phyloP scores from a whole-genome alignment of 73 alveolate genomes.

The Paramecium primaurelia region DNA sequence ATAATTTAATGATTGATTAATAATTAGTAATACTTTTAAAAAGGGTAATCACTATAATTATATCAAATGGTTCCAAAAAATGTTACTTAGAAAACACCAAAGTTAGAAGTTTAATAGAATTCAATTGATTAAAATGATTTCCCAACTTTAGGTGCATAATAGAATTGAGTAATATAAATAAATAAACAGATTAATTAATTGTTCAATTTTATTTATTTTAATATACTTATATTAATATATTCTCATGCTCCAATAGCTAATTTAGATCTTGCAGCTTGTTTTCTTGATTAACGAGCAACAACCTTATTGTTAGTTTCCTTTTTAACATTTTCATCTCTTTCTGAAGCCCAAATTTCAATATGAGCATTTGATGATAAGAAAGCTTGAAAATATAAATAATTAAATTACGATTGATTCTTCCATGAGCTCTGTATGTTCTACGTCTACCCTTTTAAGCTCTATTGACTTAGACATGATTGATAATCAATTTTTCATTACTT shows the following conservation, averaged over 20 bases:
- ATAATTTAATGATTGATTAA: background rate
- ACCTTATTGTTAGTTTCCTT: slow-evolving; percentile 74
- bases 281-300: slow-evolving; percentile 70
- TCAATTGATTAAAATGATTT: background rate
- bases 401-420: slow-evolving; percentile 85
- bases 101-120: background rate
- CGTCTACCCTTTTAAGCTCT: slow-evolving; percentile 97
- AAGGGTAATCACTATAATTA: background rate
- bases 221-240: background rate
- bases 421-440: slow-evolving; percentile 98
- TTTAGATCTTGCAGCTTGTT: slow-evolving; percentile 74
- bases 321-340: slow-evolving; percentile 85
- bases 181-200: background rate
- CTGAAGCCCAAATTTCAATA: slow-evolving; percentile 86
- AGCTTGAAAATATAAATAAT: slow-evolving; percentile 49
- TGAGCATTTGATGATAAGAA: slow-evolving; percentile 90
- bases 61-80: background rate
- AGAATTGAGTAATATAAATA: background rate
- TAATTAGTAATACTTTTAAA: background rate
- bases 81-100: background rate
- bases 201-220: background rate
- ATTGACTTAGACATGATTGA: slow-evolving; percentile 87
- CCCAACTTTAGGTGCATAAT: background rate
- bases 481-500: slow-evolving; percentile 80
- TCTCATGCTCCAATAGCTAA: slow-evolving; percentile 70